A percentile compares a stretch with the other conserved stretches of the same genome.
Conservation (phyloP, 345 rosid genomes). For the Eucalyptus cloeziana region DNA sequence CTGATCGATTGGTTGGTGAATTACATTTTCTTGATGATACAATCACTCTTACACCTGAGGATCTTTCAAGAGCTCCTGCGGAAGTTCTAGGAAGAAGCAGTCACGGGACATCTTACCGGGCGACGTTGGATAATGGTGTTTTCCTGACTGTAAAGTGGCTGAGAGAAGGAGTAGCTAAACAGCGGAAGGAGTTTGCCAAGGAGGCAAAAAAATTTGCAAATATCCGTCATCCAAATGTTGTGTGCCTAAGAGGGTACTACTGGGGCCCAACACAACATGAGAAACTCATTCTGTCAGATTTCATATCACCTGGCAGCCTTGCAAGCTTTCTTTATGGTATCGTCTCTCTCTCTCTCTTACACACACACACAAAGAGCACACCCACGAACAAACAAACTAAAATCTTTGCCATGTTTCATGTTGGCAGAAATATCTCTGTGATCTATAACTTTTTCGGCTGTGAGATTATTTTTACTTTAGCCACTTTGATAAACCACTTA, state of each 20-base stretch:
- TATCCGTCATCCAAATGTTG: constrained; percentile 96
- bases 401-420: not conserved
- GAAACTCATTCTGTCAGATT: constrained; percentile 95
- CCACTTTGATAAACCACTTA: not conserved
- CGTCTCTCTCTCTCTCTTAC: not conserved
- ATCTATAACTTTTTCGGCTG: not conserved
- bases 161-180: constrained; percentile 97
- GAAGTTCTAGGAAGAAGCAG: constrained; percentile 97
- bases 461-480: not conserved
- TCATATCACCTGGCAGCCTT: constrained; percentile 89
- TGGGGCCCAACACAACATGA: constrained; percentile 99
- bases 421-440: not conserved
- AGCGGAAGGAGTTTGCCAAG: constrained; percentile 90
- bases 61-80: constrained; percentile 93
- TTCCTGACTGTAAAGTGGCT: constrained; percentile 95
- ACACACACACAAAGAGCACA: not conserved
- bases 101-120: constrained; percentile 94
- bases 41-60: constrained; percentile 80
- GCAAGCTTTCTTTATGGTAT: constrained; percentile 96
- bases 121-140: constrained; percentile 79
- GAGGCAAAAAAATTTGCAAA: constrained; percentile 94
- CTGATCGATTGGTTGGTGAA: constrained; percentile 84
- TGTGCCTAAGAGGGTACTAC: constrained; percentile 87
- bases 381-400: not conserved
- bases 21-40: constrained; percentile 90